These are phyloP conservation scores for Xylariaceae sp. DNA, from an alignment of 2,329 filamentous ascomycete genomes.

Conservation along the genomic window DNA sequence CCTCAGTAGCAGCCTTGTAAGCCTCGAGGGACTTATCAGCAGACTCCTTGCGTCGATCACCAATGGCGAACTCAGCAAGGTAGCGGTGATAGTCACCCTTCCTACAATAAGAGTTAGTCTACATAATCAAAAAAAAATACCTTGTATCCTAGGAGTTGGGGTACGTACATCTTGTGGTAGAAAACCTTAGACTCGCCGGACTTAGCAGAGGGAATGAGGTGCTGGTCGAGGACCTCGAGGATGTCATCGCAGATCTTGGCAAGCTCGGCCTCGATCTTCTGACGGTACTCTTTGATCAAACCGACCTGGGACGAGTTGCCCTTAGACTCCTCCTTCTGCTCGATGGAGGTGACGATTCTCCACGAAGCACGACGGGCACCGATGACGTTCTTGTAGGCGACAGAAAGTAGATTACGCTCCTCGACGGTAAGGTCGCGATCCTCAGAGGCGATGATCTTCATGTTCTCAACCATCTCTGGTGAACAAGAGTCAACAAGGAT, in stretches of 20 bases:
- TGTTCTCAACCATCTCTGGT: constrained; percentile 99
- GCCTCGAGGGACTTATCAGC: constrained; percentile 95
- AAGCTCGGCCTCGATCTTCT: constrained; percentile 97
- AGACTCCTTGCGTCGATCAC: constrained; percentile 93
- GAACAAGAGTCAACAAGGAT: constrained; percentile 27
- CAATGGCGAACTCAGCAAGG: constrained; percentile 93
- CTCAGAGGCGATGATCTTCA: constrained; percentile 96
- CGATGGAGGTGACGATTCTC: constrained; percentile 98
- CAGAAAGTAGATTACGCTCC: constrained; percentile 95
- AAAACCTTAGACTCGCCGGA: constrained; percentile 99
- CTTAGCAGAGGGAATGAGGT: constrained; percentile 92
- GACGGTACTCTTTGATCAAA: constrained; percentile 97
- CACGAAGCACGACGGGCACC: constrained; percentile 95
- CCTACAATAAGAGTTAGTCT: constrained; percentile 59
- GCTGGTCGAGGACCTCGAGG: constrained; percentile 90
- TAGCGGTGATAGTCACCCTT: constrained; percentile 99
- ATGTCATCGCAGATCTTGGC: constrained; percentile 98
- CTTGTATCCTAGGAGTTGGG: constrained; percentile 3
- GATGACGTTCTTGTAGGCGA: constrained; percentile 99
- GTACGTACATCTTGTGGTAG: constrained; percentile 96
- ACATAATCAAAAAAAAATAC: background rate
- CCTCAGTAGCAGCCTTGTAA: constrained; percentile 93
- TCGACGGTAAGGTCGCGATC: constrained; percentile 85
- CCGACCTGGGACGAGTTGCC: constrained; percentile 89
- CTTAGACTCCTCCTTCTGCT: constrained; percentile 99